These are phyloP conservation scores for Cordyceps tenuipes DNA, from an alignment of 2,329 filamentous ascomycete species.

Conservation along the genomic window DNA sequence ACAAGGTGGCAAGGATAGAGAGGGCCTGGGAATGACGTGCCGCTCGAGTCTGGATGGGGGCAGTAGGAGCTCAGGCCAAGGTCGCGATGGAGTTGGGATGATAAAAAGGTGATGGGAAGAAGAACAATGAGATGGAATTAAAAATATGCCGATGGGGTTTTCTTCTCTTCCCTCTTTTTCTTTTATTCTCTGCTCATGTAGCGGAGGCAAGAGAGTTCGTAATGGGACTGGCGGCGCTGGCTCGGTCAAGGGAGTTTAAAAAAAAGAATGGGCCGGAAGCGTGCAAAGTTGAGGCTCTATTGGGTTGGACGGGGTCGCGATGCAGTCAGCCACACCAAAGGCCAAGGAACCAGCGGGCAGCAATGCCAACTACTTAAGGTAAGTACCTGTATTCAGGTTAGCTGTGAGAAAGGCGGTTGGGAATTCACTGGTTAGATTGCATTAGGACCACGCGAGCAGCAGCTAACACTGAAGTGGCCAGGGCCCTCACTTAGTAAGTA, in stretches of 20 bases:
- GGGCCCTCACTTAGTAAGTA: too few relatives aligned
- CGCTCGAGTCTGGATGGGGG: background rate
- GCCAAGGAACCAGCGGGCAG: too few relatives aligned
- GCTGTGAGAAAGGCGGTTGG: background rate
- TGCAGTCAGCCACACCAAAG: background rate
- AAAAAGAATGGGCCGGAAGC: background rate
- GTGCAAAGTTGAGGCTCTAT: background rate
- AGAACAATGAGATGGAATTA: background rate
- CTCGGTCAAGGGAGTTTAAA: background rate
- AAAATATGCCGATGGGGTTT: background rate
- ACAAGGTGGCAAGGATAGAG: too few relatives aligned
- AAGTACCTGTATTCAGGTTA: too few relatives aligned
- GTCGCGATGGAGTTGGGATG: background rate
- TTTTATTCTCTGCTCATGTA: background rate
- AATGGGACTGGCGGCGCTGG: background rate
- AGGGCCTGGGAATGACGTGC: conserved; percentile 4
- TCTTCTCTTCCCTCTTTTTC: background rate
- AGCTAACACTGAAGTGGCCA: background rate
- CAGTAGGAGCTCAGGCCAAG: background rate
- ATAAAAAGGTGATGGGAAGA: background rate
- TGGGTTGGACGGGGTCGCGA: background rate
- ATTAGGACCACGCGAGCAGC: background rate
- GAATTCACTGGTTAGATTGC: background rate
- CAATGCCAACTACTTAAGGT: too few relatives aligned
- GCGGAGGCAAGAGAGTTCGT: background rate